Percentiles rank a stretch among this genome's conserved stretches.
Conservation (phyloP, 192 early-diverging fungal genomes). For the Mortierella hygrophila region DNA sequence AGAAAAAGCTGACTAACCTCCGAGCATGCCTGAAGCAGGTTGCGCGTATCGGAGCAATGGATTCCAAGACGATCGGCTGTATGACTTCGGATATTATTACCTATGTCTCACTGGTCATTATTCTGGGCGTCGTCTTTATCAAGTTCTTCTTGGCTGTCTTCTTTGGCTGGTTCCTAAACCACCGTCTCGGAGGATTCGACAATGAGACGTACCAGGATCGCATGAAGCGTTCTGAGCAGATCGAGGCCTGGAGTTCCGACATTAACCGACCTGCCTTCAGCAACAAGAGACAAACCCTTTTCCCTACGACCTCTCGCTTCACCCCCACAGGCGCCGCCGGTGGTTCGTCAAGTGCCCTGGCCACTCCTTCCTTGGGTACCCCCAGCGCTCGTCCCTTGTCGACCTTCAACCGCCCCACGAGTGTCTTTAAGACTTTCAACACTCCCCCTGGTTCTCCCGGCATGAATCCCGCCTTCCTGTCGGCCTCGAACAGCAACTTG, state of each 20-base stretch:
- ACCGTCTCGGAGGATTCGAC: slow-evolving; percentile 80
- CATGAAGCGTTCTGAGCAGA: slow-evolving; percentile 75
- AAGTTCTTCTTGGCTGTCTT: slow-evolving; percentile 83
- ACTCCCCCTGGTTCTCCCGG: slow-evolving; percentile 48
- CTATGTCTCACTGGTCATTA: slow-evolving; percentile 80
- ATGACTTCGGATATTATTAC: slow-evolving; percentile 83
- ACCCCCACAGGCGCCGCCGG: slow-evolving; percentile 61
- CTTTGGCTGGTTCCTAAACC: slow-evolving; percentile 87
- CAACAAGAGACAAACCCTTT: slow-evolving; percentile 44
- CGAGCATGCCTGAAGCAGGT: slow-evolving; percentile 81
- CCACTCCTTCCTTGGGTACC: slow-evolving; percentile 13
- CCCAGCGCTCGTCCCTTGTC: slow-evolving; percentile 34
- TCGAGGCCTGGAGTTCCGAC: slow-evolving; percentile 82
- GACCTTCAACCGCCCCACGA: slow-evolving; percentile 51
- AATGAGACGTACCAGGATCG: slow-evolving; percentile 75
- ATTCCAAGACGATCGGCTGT: slow-evolving; percentile 85
- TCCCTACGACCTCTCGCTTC: slow-evolving; percentile 46
- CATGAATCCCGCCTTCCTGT: slow-evolving; percentile 34
- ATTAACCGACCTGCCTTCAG: slow-evolving; percentile 70
- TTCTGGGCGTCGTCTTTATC: slow-evolving; percentile 73
- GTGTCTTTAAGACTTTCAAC: slow-evolving; percentile 47
- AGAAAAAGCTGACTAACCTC: slow-evolving; percentile 47
- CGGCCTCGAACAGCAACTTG: slow-evolving; percentile 33
- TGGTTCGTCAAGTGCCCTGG: slow-evolving; percentile 21
- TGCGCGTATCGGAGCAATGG: slow-evolving; percentile 83